phyloP scores from a whole-genome alignment of 2,329 filamentous ascomycete genomes.

The Xylariaceae sp. region DNA sequence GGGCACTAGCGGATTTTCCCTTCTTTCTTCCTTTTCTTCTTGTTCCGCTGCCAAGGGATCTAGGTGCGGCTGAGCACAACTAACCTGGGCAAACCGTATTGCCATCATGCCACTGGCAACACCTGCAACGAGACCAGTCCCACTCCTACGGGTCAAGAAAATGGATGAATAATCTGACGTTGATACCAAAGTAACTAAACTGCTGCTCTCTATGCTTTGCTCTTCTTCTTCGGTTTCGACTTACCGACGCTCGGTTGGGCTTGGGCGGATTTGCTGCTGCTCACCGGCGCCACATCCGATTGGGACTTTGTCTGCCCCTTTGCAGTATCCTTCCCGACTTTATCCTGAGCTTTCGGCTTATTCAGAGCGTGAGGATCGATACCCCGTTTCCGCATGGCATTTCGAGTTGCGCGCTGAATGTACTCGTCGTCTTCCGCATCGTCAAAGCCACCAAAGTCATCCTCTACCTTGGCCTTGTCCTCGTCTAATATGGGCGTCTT shows the following conservation, averaged over 20 bases:
- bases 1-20: neutral
- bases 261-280: constrained; percentile 13
- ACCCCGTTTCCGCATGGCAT: constrained; percentile 67
- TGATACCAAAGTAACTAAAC: too few relatives aligned
- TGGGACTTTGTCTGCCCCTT: neutral
- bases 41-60: constrained; percentile 1
- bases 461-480: constrained; percentile 39
- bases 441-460: constrained; percentile 67
- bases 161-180: too few relatives aligned
- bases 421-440: constrained; percentile 67
- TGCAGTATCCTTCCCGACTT: neutral
- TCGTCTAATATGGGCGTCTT: constrained; percentile 59
- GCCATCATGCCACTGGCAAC: too few relatives aligned
- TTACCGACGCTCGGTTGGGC: constrained; percentile 13
- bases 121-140: too few relatives aligned
- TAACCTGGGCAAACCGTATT: too few relatives aligned
- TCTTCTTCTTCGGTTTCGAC: constrained; percentile 23
- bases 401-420: constrained; percentile 68
- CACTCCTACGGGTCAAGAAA: neutral
- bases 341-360: constrained; percentile 33
- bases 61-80: constrained; percentile 1
- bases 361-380: constrained; percentile 61
- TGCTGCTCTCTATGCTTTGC: constrained; percentile 21
- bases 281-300: neutral
- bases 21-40: neutral